Evolutionary conservation across 2,329 filamentous ascomycete species (phyloP).

Genomic region (Colletotrichum filicis): DNA sequence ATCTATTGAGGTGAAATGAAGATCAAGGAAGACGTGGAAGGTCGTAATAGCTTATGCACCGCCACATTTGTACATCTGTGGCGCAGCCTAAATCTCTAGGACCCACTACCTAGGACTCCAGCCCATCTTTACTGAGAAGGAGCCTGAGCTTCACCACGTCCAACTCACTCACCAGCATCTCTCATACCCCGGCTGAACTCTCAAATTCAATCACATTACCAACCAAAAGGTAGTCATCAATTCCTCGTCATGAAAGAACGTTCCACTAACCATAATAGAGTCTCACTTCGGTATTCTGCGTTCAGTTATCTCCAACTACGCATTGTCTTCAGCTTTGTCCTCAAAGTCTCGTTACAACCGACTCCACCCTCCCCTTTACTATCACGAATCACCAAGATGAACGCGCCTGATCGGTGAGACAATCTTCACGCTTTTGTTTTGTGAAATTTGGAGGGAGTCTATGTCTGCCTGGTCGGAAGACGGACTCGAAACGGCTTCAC

Average conservation of each 20-base stretch:
- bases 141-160: neutral
- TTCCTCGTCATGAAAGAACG: neutral
- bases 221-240: neutral
- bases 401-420: constrained; percentile 22
- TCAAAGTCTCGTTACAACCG: neutral
- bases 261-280: neutral
- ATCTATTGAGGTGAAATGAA: neutral
- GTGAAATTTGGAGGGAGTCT: neutral
- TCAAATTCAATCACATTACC: neutral
- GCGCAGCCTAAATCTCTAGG: constrained; percentile 5
- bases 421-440: neutral
- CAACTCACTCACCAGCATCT: neutral
- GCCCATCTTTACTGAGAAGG: neutral
- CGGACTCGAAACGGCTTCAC: neutral
- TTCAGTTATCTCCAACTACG: neutral
- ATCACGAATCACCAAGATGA: constrained; percentile 1
- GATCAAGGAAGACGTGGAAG: neutral
- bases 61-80: constrained; percentile 12
- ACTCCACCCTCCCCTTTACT: neutral
- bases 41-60: neutral
- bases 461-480: neutral
- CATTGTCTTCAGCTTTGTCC: neutral
- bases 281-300: neutral
- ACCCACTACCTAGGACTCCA: constrained; percentile 6
- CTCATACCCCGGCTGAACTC: neutral